Base-by-base conservation (phyloP, 2,329 filamentous ascomycete species). In the Cladosporium sp. region DNA sequence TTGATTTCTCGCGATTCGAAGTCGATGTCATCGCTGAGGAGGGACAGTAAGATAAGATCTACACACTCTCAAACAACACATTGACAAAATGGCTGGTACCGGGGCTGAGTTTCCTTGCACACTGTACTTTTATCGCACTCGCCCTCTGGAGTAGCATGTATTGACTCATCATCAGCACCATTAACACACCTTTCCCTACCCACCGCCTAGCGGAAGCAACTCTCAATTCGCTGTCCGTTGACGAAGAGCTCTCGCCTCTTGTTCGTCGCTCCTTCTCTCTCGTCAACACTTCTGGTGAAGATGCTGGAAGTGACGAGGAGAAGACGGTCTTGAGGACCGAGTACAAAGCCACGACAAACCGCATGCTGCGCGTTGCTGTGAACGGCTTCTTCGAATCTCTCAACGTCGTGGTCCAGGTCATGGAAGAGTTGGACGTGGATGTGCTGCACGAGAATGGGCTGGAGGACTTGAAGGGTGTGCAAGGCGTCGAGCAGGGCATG, bases 341-440 rank as follows among this genome's bases (percentile, higher is more conserved):
- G 67, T 98, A 98, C 80, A 86, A 85, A 64, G 95, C 95, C 1
- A 92, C 92, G 0, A 98, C 95, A 24, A 97, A 97, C 77, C 90
- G 95, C 71, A 98, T 98, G 94, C 85, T 99, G 66, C 89, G 95
- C 54, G 95, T 99, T 2, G 92, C 94, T 3, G 93, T 97, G 65
- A 98, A 98, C 80, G 92, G 93, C 11, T 97, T 97, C 79, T 93
- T 98, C 84, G 94, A 98, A 74, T 96, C 90, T 72, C 78, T 97
- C 65, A 87, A 88, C 62, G 87, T 97, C 5, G 90, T 97, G 1
- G 78, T 97, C 51, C 91, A 93, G 64, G 91, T 96, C 18, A 97
- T 97, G 91, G 88, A 92, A 78, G 90, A 96, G 77, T 80, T 98
- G 73, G 94, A 98, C 78, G 87, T 89, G 30, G 93, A 97, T 80